These are phyloP conservation scores for Phaeosphaeriaceae sp. DNA, from an alignment of 2,329 filamentous ascomycete species.

Conservation along the genomic window DNA sequence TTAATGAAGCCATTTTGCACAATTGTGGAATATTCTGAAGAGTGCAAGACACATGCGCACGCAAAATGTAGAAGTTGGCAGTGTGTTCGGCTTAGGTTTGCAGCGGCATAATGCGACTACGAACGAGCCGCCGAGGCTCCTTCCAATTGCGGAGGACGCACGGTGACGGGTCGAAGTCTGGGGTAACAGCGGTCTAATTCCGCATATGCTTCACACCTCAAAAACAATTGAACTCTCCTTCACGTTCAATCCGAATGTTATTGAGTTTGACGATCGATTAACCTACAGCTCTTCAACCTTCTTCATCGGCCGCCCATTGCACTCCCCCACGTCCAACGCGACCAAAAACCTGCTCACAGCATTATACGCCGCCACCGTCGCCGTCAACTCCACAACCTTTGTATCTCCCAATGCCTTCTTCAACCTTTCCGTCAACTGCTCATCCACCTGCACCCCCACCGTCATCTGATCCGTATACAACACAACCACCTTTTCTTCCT, in stretches of 20 bases:
- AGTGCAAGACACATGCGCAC: background rate
- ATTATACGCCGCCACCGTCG: constrained; percentile 81
- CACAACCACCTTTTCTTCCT: constrained; percentile 70
- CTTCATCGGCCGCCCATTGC: constrained; percentile 45
- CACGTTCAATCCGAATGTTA: too few species aligned
- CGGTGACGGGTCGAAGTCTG: constrained; percentile 9
- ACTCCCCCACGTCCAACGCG: constrained; percentile 71
- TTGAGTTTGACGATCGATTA: too few species aligned
- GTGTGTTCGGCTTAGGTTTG: constrained; percentile 22
- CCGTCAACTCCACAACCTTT: constrained; percentile 81
- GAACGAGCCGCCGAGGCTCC: constrained; percentile 24
- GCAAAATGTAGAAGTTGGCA: background rate
- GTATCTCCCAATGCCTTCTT: constrained; percentile 68
- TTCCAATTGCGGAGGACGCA: constrained; percentile 20
- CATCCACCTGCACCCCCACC: constrained; percentile 70
- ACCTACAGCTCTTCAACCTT: constrained; percentile 33
- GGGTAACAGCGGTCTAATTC: constrained; percentile 25
- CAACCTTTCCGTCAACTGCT: constrained; percentile 70
- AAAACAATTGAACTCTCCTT: background rate
- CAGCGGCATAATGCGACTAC: constrained; percentile 23
- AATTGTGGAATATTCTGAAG: background rate
- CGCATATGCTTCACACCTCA: constrained; percentile 4
- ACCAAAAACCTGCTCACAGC: constrained; percentile 85
- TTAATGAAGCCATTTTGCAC: constrained; percentile 37
- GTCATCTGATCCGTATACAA: constrained; percentile 87